Evolutionary conservation across 1,284 basidiomycete genomes (phyloP).

Genomic region (Nidula niveotomentosa): DNA sequence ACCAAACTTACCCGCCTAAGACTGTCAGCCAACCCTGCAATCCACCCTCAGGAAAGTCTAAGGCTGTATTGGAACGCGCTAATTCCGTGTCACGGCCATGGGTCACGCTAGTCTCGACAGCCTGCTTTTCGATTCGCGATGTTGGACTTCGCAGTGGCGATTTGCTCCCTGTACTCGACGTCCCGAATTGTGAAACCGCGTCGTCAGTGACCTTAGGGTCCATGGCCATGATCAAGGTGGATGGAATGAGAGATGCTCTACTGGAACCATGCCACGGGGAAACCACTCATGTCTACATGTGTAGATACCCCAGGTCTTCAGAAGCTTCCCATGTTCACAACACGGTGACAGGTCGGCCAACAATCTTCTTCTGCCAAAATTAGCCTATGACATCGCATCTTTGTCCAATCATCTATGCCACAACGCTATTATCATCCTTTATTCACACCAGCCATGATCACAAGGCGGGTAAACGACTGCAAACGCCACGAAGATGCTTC

Average conservation of each 20-base stretch:
- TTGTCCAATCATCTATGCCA: not conserved
- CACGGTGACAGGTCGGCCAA: not conserved
- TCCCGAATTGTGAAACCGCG: not conserved
- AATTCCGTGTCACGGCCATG: constrained; percentile 6
- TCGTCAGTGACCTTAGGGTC: not conserved
- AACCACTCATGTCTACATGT: too few species aligned
- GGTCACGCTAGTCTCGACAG: not conserved
- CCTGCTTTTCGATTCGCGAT: not conserved
- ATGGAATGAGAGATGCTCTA: not conserved
- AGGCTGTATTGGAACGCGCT: not conserved
- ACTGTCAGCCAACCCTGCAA: constrained; percentile 36
- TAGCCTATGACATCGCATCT: not conserved
- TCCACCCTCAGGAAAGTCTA: constrained; percentile 33
- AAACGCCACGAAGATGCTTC: not conserved
- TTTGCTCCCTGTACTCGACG: constrained; percentile 7
- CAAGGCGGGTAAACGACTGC: not conserved
- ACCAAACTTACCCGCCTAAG: constrained; percentile 30
- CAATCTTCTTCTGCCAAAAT: constrained; percentile 1
- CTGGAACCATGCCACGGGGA: not conserved
- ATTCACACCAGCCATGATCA: not conserved
- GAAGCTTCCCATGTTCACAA: constrained; percentile 1
- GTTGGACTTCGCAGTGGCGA: not conserved
- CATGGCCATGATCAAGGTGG: not conserved
- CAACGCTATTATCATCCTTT: not conserved
- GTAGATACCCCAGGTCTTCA: not conserved